Conservation (phyloP, 2,329 filamentous ascomycete species). For the Aurifilum marmelostoma region DNA sequence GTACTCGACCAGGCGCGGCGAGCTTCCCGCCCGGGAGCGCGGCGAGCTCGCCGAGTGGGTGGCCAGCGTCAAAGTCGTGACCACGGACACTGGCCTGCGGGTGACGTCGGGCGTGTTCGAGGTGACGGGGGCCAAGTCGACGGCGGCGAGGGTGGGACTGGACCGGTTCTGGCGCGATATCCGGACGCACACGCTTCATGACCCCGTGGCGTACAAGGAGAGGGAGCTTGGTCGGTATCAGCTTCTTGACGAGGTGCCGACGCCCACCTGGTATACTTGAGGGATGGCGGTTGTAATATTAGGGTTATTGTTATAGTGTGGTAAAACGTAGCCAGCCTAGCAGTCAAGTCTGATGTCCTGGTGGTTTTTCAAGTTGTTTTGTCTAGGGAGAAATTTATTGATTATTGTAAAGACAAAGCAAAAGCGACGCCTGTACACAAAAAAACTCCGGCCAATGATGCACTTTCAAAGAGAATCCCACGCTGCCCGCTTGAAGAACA, state of each 20-base stretch:
- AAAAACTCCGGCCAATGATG: conserved; percentile 6
- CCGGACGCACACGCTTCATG: conserved; percentile 67
- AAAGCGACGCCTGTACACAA: neutral
- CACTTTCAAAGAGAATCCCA: neutral
- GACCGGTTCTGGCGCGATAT: conserved; percentile 70
- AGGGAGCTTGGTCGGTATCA: conserved; percentile 62
- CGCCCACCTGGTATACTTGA: conserved; percentile 65
- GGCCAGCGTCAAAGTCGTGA: conserved; percentile 64
- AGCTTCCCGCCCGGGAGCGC: conserved; percentile 54
- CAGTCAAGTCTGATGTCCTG: neutral
- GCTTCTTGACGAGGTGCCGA: conserved; percentile 59
- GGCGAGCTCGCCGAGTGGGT: conserved; percentile 67
- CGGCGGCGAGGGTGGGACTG: conserved; percentile 59
- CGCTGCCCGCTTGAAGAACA: neutral
- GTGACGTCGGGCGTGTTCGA: conserved; percentile 67
- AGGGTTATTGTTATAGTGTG: no score
- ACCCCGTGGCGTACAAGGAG: conserved; percentile 70
- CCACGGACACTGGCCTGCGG: conserved; percentile 61
- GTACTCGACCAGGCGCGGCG: conserved; percentile 44
- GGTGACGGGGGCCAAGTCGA: conserved; percentile 62
- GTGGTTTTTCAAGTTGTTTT: neutral
- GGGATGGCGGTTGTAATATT: no score
- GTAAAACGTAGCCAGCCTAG: neutral
- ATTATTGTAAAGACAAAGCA: neutral
- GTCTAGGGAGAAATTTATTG: neutral